Conservation (phyloP, 306 rosid genomes). For the Calophaca sinica region DNA sequence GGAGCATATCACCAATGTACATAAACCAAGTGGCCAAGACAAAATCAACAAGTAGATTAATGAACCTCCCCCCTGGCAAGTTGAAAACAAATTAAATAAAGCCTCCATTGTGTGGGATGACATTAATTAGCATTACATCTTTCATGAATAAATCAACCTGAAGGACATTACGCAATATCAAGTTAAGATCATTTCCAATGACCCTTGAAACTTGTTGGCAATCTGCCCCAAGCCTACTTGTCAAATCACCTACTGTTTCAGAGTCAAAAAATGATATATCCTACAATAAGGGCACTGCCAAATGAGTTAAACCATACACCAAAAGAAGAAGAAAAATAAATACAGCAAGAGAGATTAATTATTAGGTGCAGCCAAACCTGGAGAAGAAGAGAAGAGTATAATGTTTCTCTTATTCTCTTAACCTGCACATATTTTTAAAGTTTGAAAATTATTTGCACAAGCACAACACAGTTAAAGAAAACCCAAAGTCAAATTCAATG, state of each 20-base stretch:
- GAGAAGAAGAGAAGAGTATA: conserved; percentile 85
- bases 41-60: conserved; percentile 77
- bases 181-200: conserved; percentile 94
- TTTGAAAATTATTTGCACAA: conserved; percentile 19
- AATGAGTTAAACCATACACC: conserved; percentile 54
- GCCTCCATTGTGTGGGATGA: conserved; percentile 35
- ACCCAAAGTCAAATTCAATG: conserved; percentile 22
- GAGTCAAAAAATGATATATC: conserved; percentile 93
- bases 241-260: conserved; percentile 97
- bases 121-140: conserved; percentile 23
- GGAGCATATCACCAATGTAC: conserved; percentile 75
- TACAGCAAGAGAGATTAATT: conserved; percentile 35
- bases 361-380: conserved; percentile 69
- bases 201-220: conserved; percentile 98
- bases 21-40: conserved; percentile 95
- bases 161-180: conserved; percentile 85
- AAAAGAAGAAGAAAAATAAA: conserved; percentile 28
- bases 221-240: conserved; percentile 99
- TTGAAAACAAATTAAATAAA: conserved; percentile 36
- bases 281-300: conserved; percentile 66
- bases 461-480: conserved; percentile 11
- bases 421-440: conserved; percentile 66
- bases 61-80: conserved; percentile 81
- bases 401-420: conserved; percentile 92
- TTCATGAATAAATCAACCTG: conserved; percentile 65